A percentile compares a stretch with the other conserved stretches of the same genome.
phyloP scores from a whole-genome alignment of 1,284 basidiomycete genomes.

The Exobasidium rhododendri region DNA sequence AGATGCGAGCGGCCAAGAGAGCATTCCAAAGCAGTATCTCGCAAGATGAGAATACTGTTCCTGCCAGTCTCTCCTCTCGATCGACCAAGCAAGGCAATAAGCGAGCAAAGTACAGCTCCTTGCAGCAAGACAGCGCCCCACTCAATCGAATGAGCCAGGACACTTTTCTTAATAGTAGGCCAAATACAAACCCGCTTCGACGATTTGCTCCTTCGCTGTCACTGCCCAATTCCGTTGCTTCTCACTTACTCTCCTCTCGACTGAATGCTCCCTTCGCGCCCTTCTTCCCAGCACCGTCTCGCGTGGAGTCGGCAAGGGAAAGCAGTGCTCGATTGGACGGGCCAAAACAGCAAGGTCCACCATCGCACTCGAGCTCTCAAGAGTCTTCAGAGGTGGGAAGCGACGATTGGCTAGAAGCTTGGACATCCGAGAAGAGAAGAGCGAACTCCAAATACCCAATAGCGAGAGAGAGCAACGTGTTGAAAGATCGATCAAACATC shows the following conservation, averaged over 20 bases:
- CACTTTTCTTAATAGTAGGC: not conserved
- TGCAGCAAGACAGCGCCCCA: not conserved
- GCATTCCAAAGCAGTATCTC: not conserved
- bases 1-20: not conserved
- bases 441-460: not conserved
- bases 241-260: not conserved
- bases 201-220: not conserved
- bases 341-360: not conserved
- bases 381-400: not conserved
- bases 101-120: not conserved
- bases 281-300: not conserved
- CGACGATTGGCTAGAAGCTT: constrained; percentile 8
- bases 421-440: not conserved
- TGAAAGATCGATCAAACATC: not conserved
- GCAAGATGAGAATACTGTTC: not conserved
- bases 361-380: not conserved
- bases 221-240: not conserved
- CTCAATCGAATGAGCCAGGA: too few relatives aligned
- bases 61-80: not conserved
- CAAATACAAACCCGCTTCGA: not conserved
- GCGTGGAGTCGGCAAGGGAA: not conserved
- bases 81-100: not conserved
- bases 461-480: not conserved
- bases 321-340: not conserved
- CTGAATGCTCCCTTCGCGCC: not conserved